Base-by-base conservation (phyloP, 441 rosid genomes). In the Mallotus repandus region DNA sequence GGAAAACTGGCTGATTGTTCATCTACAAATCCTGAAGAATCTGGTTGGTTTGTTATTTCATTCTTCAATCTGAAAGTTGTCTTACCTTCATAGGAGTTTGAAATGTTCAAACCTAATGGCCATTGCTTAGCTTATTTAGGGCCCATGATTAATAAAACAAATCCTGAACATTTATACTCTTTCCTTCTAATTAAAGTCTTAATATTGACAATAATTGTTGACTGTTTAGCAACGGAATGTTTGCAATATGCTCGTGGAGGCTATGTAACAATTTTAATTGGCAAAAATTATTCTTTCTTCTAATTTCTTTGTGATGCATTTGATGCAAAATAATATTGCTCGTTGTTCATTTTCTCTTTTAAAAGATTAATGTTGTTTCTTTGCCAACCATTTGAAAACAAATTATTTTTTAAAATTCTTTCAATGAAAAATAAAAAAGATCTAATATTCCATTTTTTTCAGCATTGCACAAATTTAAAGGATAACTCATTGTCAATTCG, bases 1-100 rank as follows among this genome's bases (percentile, higher is more conserved):
- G 98, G 97, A 74, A 94, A 94, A 84, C 84, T 94, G 69, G 91
- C 97, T 80, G 98, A 92, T 80, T 94, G 98, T 80, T 91, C 98
- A 25, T 92, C 93, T 14, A 75, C 93, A 64, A 83, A 86, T 84
- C 97, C 98, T 68, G 96, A 86, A 86, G 97, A 92, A 77, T 85
- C 91, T 77, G 98, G 97, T 94, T 63, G 67, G 55, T 61, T 11
- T 52, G 67, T 50, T 21, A n/a, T 77, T 52, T 55, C 16, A n/a
- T 54, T 53, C 41, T 61, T 63, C 46, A 29, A 35, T 48, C 16
- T 63, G 55, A 62, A 74, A 53, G 58, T 65, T 29, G 10, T 49
- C 61, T 61, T 60, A 49, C 43, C 56, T 63, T 69, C 3, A 49
- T 16, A 2, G 52, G 45, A 38, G 41, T 38, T 38, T 38, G 41